These are phyloP conservation scores for Debaryomycetaceae sp. DNA, from an alignment of 1,139 yeast genomes.

Conservation along the genomic window DNA sequence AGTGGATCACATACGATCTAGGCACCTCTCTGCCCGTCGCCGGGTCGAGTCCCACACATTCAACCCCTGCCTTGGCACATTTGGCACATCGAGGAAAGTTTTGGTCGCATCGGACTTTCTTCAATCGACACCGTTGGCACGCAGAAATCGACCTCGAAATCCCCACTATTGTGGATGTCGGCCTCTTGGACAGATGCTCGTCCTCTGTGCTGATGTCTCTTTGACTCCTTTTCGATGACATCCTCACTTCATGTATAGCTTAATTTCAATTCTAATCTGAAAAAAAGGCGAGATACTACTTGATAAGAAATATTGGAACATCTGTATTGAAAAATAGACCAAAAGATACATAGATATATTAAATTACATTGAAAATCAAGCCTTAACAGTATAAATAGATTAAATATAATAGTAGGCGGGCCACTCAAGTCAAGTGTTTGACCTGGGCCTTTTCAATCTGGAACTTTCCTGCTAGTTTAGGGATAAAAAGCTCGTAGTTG, in stretches of 20 bases:
- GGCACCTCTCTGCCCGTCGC: conserved; percentile 87
- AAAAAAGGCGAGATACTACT: conserved; percentile 1
- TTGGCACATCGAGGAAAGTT: conserved; percentile 74
- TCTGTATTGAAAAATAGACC: neutral
- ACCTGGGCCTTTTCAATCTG: conserved; percentile 30
- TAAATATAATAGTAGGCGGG: neutral
- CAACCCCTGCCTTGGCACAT: conserved; percentile 64
- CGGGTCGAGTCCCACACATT: conserved; percentile 82
- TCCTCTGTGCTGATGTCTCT: neutral
- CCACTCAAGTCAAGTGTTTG: conserved; percentile 27
- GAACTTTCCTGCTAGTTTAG: conserved; percentile 45
- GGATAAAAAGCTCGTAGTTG: conserved; percentile 68
- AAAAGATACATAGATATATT: too few relatives aligned
- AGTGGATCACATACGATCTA: conserved; percentile 68
- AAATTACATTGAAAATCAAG: neutral
- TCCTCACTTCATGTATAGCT: conserved; percentile 1
- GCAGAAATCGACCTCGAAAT: conserved; percentile 67
- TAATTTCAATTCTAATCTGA: neutral
- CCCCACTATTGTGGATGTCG: conserved; percentile 10
- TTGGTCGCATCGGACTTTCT: conserved; percentile 82
- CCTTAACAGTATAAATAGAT: conserved; percentile 1
- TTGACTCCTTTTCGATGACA: conserved; percentile 5
- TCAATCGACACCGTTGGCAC: conserved; percentile 75
- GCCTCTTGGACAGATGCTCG: conserved; percentile 3
- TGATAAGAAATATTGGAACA: neutral